Base-by-base conservation (phyloP, 352 stramenopile species). In the Globisporangium radiosum region DNA sequence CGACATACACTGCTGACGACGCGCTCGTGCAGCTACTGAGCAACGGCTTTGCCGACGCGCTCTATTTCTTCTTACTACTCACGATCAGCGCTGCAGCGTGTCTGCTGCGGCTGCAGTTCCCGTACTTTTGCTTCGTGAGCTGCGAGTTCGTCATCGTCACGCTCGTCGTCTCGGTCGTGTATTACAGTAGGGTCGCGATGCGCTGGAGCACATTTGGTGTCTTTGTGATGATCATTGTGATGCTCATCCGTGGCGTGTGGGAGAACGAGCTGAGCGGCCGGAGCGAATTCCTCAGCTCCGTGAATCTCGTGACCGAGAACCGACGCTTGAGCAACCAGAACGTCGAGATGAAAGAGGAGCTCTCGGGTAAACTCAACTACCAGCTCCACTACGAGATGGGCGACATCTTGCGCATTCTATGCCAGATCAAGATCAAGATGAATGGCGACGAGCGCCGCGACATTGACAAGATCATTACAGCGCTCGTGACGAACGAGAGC, bases 301-400 rank as follows among this genome's bases (percentile, higher is more conserved):
- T 68, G 43, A 81, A 82, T 42, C 52, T 88, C 4, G 66, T 77
- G 15, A 84, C 68, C 17, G 78, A 88, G 56, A 72, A 82, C 37
- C 75, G 75, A 9, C 71, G 78, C 9, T 60, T 85, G 47, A 88
- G 78, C 59, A 81, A 81, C 54, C 74, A 79, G 45, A 88, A 88
- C 64, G 72, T 88, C 19, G 74, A 84, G 55, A 82, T 85, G 60
- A 82, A 86, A 47, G 78, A 86, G 49, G 75, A 88, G 19, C 66
- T 88, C 15, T 80, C 75, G 4, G 70, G 63, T 8, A 88, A 88
- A 37, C 66, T 81, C 3, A 78, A 82, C 59, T 85, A 85, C 50
- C 73, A 88, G 43, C 49, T 88, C 25, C 75, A 88, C 49, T 88
- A 88, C 63, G 78, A 88, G 58, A 88, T 88, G 78, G 76, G 74